Conservation (phyloP, 2,329 filamentous ascomycete species). For the Metarhizium robertsii region DNA sequence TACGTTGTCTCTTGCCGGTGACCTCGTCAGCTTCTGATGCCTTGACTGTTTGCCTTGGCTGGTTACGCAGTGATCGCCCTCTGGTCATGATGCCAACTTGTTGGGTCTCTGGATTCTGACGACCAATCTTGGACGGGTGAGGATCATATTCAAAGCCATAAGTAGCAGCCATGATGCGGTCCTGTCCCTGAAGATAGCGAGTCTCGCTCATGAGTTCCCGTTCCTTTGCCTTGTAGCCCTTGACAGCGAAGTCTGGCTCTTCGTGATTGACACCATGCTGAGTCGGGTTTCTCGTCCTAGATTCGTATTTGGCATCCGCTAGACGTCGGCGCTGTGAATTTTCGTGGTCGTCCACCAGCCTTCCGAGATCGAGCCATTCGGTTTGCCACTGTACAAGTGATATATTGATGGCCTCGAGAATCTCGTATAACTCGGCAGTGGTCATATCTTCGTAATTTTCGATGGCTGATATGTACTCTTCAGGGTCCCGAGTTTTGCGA, state of each 20-base stretch:
- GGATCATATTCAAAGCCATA: slow-evolving; percentile 55
- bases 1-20: slow-evolving; percentile 44
- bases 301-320: slow-evolving; percentile 38
- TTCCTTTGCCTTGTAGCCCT: slow-evolving; percentile 40
- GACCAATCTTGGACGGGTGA: slow-evolving; percentile 46
- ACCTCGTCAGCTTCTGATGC: slow-evolving; percentile 45
- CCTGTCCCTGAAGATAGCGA: slow-evolving; percentile 41
- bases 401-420: slow-evolving; percentile 34
- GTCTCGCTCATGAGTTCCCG: slow-evolving; percentile 34
- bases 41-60: slow-evolving; percentile 48
- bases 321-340: slow-evolving; percentile 42
- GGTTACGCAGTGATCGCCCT: slow-evolving; percentile 43
- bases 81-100: slow-evolving; percentile 40
- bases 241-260: slow-evolving; percentile 44
- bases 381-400: slow-evolving; percentile 42
- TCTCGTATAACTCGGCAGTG: slow-evolving; percentile 33
- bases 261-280: slow-evolving; percentile 33
- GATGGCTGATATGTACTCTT: slow-evolving; percentile 38
- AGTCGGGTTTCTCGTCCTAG: slow-evolving; percentile 30
- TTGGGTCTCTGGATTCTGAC: slow-evolving; percentile 49
- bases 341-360: slow-evolving; percentile 47
- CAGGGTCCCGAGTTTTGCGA: slow-evolving; percentile 39
- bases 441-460: slow-evolving; percentile 41
- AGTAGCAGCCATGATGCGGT: slow-evolving; percentile 47
- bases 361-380: slow-evolving; percentile 42